Evolutionary conservation across 176 grass and related monocot genomes (phyloP).

Genomic region (Eragrostis nindensis): DNA sequence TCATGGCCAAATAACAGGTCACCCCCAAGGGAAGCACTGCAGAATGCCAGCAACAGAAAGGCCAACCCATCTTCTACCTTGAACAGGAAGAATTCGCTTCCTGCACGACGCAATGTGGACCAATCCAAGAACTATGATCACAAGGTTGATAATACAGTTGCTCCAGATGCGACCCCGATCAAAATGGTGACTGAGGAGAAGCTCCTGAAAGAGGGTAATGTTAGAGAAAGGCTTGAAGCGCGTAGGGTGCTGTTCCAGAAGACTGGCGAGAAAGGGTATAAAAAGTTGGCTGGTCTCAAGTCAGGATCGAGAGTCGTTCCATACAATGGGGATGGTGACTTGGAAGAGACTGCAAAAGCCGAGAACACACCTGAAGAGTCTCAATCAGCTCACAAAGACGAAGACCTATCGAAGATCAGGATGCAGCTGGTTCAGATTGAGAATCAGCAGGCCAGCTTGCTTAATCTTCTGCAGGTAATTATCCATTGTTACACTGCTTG

Average conservation of each 20-base stretch:
- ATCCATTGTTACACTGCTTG: not conserved
- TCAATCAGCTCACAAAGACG: slow-evolving; percentile 58
- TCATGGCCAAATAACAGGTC: slow-evolving; percentile 48
- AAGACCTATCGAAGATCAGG: slow-evolving; percentile 73
- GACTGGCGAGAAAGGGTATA: slow-evolving; percentile 67
- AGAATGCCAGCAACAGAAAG: slow-evolving; percentile 38
- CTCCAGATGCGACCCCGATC: slow-evolving; percentile 53
- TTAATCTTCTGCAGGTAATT: slow-evolving; percentile 93
- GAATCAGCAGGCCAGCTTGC: slow-evolving; percentile 85
- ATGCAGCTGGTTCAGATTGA: slow-evolving; percentile 97
- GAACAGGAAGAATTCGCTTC: slow-evolving; percentile 54
- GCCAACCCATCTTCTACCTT: slow-evolving; percentile 34
- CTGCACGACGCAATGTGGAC: slow-evolving; percentile 7
- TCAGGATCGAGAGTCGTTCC: slow-evolving; percentile 79
- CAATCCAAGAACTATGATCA: slow-evolving; percentile 46
- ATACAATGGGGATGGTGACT: slow-evolving; percentile 48
- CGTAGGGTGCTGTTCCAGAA: slow-evolving; percentile 66
- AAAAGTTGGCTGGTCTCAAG: slow-evolving; percentile 56
- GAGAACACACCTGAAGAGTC: slow-evolving; percentile 55
- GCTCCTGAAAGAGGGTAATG: slow-evolving; percentile 54
- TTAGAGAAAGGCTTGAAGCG: slow-evolving; percentile 71
- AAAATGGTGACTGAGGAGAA: slow-evolving; percentile 66
- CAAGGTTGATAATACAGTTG: slow-evolving; percentile 42
- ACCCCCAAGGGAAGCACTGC: slow-evolving; percentile 38
- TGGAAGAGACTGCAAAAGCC: slow-evolving; percentile 39